Conservation (phyloP, 345 rosid species). For the Psidium guajava region DNA sequence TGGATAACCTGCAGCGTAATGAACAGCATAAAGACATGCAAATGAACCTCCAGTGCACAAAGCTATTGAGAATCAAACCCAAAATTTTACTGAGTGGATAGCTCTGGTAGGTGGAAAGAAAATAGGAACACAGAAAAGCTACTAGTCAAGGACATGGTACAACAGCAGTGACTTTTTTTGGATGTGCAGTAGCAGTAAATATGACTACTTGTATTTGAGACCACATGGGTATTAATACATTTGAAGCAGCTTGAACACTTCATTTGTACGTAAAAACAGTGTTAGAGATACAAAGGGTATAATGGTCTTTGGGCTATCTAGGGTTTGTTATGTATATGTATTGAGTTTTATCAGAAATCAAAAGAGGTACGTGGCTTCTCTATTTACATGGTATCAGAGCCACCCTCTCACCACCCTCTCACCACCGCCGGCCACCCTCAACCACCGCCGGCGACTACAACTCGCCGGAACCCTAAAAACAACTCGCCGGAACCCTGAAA, state of each 20-base stretch:
- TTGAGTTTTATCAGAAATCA: no score
- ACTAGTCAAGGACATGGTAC: neutral
- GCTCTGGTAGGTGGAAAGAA: neutral
- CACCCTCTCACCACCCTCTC: no score
- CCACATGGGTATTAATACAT: neutral
- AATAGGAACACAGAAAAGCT: neutral
- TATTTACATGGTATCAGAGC: no score
- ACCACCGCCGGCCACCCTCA: no score
- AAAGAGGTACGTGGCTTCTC: no score
- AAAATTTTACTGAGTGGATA: neutral
- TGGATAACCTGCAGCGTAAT: conserved; percentile 41
- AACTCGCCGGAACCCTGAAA: no score
- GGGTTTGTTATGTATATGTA: no score
- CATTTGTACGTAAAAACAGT: neutral
- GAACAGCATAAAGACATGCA: neutral
- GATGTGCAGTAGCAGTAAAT: neutral
- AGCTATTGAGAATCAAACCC: neutral
- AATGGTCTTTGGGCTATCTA: no score
- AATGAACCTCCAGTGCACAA: neutral
- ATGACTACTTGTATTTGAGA: neutral
- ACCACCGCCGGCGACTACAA: no score
- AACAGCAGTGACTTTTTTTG: neutral
- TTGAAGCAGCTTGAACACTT: neutral
- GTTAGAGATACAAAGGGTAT: no score
- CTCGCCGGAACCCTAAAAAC: no score